A percentile compares a stretch with the other conserved stretches of the same genome.
These are phyloP conservation scores for Termitomyces sp. DNA, from an alignment of 768 basidiomycete genomes.

Conservation along the genomic window DNA sequence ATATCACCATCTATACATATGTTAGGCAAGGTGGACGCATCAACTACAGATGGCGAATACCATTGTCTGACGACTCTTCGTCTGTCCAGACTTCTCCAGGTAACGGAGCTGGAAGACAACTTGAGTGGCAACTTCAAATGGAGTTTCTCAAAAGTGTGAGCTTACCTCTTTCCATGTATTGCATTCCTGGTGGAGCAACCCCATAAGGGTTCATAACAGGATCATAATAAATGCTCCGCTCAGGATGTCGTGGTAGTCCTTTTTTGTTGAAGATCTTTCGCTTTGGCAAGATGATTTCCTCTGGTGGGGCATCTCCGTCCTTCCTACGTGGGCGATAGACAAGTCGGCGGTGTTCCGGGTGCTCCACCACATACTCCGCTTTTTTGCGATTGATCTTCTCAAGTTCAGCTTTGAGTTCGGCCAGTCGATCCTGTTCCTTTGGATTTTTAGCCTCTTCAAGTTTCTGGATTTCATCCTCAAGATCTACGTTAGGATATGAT, in stretches of 20 bases:
- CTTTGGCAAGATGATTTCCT: conserved; percentile 34
- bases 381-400: conserved; percentile 81
- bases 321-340: conserved; percentile 62
- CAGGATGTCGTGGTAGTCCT: conserved; percentile 86
- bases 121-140: neutral
- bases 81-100: conserved; percentile 63
- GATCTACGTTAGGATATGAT: conserved; percentile 36
- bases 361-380: conserved; percentile 85
- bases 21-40: neutral
- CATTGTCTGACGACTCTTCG: conserved; percentile 46
- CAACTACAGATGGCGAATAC: conserved; percentile 10
- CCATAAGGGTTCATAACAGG: conserved; percentile 91
- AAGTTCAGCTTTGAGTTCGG: conserved; percentile 71
- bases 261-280: conserved; percentile 76
- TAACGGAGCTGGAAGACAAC: conserved; percentile 38
- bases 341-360: conserved; percentile 85
- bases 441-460: conserved; percentile 46
- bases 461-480: conserved; percentile 75
- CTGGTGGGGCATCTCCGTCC: conserved; percentile 36
- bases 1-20: conserved; percentile 43
- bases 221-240: conserved; percentile 89
- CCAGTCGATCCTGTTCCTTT: conserved; percentile 56
- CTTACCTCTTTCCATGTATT: conserved; percentile 85
- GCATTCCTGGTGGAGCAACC: conserved; percentile 94
- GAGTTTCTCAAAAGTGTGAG: conserved; percentile 7